Conservation (phyloP, 106 monocot species). For the Dioscorea zingiberensis region DNA sequence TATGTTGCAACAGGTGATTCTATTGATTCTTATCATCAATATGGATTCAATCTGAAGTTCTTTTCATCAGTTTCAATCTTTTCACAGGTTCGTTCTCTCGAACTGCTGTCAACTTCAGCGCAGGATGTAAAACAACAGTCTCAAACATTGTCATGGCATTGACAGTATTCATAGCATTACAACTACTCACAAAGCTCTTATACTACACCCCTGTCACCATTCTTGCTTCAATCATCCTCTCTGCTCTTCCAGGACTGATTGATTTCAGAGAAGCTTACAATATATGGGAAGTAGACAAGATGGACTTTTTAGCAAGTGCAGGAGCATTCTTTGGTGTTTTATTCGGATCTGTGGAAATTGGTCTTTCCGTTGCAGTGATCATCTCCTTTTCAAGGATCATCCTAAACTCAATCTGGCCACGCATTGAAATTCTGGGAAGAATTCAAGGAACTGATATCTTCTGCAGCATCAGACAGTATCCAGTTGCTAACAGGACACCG, state of each 20-base stretch:
- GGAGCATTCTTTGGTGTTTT: constrained; percentile 66
- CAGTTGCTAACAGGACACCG: constrained; percentile 16
- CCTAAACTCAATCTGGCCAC: constrained; percentile 38
- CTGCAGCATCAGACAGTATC: constrained; percentile 65
- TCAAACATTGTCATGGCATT: constrained; percentile 68
- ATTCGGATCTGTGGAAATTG: constrained; percentile 72
- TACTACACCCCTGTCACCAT: constrained; percentile 62
- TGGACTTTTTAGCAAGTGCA: constrained; percentile 54
- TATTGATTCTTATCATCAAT: not conserved
- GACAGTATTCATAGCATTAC: constrained; percentile 48
- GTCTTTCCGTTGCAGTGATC: constrained; percentile 46
- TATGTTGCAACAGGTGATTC: constrained; percentile 76
- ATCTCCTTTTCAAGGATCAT: constrained; percentile 82
- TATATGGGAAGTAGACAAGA: constrained; percentile 64
- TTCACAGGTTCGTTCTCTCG: constrained; percentile 64
- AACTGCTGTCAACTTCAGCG: constrained; percentile 67
- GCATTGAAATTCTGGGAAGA: constrained; percentile 65
- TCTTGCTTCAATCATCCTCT: constrained; percentile 65
- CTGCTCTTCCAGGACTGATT: constrained; percentile 61
- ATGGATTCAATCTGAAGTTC: not conserved
- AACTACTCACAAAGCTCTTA: constrained; percentile 44
- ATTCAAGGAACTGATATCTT: constrained; percentile 67
- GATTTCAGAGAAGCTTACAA: constrained; percentile 44
- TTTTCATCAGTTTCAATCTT: not conserved
- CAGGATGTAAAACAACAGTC: constrained; percentile 58